Evolutionary conservation across 108 stramenopile genomes (phyloP).

Genomic region (Stephanodiscus triporus): DNA sequence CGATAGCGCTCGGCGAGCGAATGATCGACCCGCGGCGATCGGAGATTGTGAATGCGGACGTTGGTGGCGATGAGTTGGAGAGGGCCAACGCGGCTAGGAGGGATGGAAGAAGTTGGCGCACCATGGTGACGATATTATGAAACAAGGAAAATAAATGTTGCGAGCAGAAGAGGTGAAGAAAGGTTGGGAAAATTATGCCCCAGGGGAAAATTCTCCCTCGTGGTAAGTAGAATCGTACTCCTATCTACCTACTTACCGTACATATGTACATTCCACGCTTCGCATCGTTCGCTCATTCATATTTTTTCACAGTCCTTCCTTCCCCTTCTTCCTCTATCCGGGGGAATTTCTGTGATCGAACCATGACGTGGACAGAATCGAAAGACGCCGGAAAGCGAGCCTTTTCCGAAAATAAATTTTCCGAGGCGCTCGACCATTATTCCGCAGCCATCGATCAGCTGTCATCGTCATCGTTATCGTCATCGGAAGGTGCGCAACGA

Average conservation of each 20-base stretch:
- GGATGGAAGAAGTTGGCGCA: not conserved
- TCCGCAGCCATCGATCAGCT: constrained; percentile 11
- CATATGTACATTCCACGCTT: too few relatives aligned
- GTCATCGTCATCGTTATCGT: not conserved
- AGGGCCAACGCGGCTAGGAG: constrained; percentile 9
- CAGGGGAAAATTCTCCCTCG: too few relatives aligned
- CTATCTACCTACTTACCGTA: too few relatives aligned
- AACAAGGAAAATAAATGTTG: not conserved
- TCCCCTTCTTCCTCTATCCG: too few relatives aligned
- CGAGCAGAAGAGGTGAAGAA: not conserved
- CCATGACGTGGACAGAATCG: constrained; percentile 40
- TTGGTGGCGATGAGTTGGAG: constrained; percentile 10
- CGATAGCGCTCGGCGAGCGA: not conserved
- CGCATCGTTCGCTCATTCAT: too few relatives aligned
- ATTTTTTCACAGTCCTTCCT: too few relatives aligned
- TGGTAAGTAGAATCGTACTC: too few relatives aligned
- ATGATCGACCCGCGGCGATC: constrained; percentile 3
- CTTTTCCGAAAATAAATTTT: constrained; percentile 2
- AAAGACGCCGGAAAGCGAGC: constrained; percentile 16
- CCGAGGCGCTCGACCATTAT: constrained; percentile 14
- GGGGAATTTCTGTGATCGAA: not conserved
- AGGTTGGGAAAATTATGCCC: too few relatives aligned
- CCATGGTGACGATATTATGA: constrained; percentile 1
- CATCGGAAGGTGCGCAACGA: not conserved
- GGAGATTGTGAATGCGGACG: constrained; percentile 30